Base-by-base conservation (phyloP, 2,329 filamentous ascomycete species). In the Fusarium nygamai region DNA sequence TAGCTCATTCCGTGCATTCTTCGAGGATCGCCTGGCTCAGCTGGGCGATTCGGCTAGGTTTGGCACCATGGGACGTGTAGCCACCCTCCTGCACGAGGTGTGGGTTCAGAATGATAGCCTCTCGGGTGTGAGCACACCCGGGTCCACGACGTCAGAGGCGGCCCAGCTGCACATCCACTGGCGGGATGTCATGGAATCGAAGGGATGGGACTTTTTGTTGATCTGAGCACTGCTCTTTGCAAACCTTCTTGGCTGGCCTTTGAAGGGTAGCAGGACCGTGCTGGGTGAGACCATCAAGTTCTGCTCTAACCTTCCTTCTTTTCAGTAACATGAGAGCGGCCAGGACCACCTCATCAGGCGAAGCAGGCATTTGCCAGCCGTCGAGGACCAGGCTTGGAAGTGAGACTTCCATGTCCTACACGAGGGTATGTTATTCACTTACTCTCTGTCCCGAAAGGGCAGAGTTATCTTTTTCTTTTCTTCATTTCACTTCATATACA, bases 151-250 rank as follows among this genome's bases (percentile, higher is more conserved):
- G 47, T 82, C 82, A 38, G 82, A 84, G 65, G 81, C 81, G 67
- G 80, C 82, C 78, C 83, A 85, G 83, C 91, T 90, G 81, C 92
- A 92, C 85, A 90, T 97, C 84, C 95, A 95, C 91, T 98, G 96
- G 96, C 89, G 96, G 85, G 94, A 97, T 85, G 90, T 96, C 81
- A 98, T 98, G 95, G 91, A 90, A 85, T 90, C 92, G 85, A 96
- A 96, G 86, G 91, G 91, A 78, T 98, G 94, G 95, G 94, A 97
- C 82, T 96, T 94, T 85, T 88, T 98, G 83, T 90, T 98, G 83
- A 95, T 98, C 84, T 98, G 85, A 86, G 71, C 50, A 73, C 48
- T 64, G 60, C 69, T 65, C 69, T 64, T 58, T 66, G 67, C 71
- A 47, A 72, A 66, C 68, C 72, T 79, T 80, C 71, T 81, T 69